Evolutionary conservation across 2,329 filamentous ascomycete genomes (phyloP).

Genomic region (Trichoderma pleuroti): DNA sequence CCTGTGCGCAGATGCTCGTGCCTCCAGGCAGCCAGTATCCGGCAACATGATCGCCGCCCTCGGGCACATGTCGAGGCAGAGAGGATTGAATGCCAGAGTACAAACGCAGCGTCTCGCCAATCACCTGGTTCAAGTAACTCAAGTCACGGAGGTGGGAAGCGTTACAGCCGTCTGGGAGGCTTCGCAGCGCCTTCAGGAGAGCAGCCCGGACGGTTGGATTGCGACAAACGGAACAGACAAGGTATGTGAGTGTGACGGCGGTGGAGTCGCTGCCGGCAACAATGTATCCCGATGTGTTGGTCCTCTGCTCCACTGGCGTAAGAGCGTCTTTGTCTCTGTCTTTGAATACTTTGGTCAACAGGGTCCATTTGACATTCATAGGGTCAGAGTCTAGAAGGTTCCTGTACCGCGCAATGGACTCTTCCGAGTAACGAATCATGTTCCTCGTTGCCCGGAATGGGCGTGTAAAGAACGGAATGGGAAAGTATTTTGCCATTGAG

Average conservation of each 20-base stretch:
- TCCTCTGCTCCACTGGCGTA: conserved; percentile 33
- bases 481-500: neutral
- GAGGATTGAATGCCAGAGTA: conserved; percentile 8
- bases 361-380: conserved; percentile 28
- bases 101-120: conserved; percentile 10
- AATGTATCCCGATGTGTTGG: conserved; percentile 44
- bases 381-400: conserved; percentile 23
- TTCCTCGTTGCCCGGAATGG: conserved; percentile 22
- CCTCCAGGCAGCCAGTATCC: neutral
- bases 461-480: neutral
- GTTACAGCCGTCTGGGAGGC: conserved; percentile 26
- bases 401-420: conserved; percentile 31
- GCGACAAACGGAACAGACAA: conserved; percentile 39
- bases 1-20: neutral
- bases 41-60: neutral
- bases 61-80: neutral
- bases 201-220: conserved; percentile 29
- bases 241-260: conserved; percentile 46
- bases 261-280: conserved; percentile 52
- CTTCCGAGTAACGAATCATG: conserved; percentile 26
- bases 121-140: neutral
- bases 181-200: conserved; percentile 36
- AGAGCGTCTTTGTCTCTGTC: conserved; percentile 31
- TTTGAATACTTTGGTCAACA: conserved; percentile 38
- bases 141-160: neutral